Evolutionary conservation across 495 filamentous ascomycete genomes (phyloP), one percentile per base, ranked within the genome.

Genomic region (Neurospora sp.): DNA sequence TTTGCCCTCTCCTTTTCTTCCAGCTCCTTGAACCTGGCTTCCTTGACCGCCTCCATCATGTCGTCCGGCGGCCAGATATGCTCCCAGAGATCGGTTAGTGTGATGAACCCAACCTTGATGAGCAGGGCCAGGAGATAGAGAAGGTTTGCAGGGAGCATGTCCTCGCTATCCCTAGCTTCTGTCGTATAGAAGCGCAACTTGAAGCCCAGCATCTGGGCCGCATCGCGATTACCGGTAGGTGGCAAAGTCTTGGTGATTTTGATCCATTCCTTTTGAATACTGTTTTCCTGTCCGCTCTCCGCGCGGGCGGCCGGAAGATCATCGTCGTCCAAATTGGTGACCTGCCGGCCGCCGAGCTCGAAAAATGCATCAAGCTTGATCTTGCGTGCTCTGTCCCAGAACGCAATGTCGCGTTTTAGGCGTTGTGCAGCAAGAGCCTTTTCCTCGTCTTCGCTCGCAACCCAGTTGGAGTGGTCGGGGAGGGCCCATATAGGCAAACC

Each of bases 71-170:
- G 92, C 87, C 93, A 94, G 5, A 98, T 89, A 77, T 98, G 96
- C 42, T 94, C 90, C 80, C 97, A 98, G 27, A 99, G 84, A 77
- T 98, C 96, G 45, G 89, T 88, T 3, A 99, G 85, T n/a, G 94
- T 97, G 73, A 99, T 94, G 80, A 99, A 98, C 31, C 96, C 96
- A 69, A 97, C 91, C 81, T 98, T 98, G 82, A 99, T 97, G 45
- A 99, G 87, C 37, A 98, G 84, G 0, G 96, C 93, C 2, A 93
- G 89, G 8, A 98, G 89, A 73, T 94, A 94, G 68, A 98, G 92
- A 14, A 99, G 86, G 76, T 98, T 98, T 61, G 94, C 90, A 0
- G 96, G 95, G 6, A 98, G 83, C 12, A 86, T 82, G 75, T 96
- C 94, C 4, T 81, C 78, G n/a, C 75, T 69, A 7, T 87, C 86